These are phyloP conservation scores for Diplodia mutila DNA, from an alignment of 2,329 filamentous ascomycete species.

Conservation along the genomic window DNA sequence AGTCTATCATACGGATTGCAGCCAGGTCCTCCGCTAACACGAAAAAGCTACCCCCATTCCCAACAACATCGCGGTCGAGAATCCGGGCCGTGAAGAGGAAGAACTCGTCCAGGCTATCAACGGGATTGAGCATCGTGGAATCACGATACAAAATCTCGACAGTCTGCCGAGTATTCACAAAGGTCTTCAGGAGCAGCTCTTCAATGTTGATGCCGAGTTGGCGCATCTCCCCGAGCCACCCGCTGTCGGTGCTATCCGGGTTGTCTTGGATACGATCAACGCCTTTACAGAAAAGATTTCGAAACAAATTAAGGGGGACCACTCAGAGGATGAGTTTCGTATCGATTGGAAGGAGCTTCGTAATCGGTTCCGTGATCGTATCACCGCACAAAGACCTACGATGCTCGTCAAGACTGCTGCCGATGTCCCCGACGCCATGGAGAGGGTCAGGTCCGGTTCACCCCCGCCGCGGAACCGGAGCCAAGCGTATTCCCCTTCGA, in stretches of 20 bases:
- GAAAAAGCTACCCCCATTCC: not conserved
- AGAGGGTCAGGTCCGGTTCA: not conserved
- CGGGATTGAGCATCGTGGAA: conserved; percentile 68
- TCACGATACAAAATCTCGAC: conserved; percentile 56
- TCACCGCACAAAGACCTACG: conserved; percentile 37
- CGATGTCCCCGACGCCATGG: not conserved
- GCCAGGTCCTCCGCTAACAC: not conserved
- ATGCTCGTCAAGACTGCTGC: conserved; percentile 25
- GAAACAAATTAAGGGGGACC: conserved; percentile 57
- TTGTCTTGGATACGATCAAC: conserved; percentile 64
- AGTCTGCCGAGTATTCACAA: conserved; percentile 49
- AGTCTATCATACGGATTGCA: not conserved
- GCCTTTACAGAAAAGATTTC: conserved; percentile 60
- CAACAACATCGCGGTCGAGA: not conserved
- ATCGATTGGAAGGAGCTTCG: conserved; percentile 52
- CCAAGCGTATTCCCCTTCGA: no score
- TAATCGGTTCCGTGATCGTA: conserved; percentile 54
- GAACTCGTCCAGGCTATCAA: conserved; percentile 68
- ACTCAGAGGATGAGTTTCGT: conserved; percentile 44
- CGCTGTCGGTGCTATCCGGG: conserved; percentile 64
- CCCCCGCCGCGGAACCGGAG: not conserved
- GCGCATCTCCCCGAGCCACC: conserved; percentile 67
- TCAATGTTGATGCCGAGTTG: conserved; percentile 60
- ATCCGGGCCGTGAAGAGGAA: conserved; percentile 49
- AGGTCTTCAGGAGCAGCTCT: conserved; percentile 52